phyloP scores from a whole-genome alignment of 176 grass and related monocot species.

The Bonia amplexicaulis region DNA sequence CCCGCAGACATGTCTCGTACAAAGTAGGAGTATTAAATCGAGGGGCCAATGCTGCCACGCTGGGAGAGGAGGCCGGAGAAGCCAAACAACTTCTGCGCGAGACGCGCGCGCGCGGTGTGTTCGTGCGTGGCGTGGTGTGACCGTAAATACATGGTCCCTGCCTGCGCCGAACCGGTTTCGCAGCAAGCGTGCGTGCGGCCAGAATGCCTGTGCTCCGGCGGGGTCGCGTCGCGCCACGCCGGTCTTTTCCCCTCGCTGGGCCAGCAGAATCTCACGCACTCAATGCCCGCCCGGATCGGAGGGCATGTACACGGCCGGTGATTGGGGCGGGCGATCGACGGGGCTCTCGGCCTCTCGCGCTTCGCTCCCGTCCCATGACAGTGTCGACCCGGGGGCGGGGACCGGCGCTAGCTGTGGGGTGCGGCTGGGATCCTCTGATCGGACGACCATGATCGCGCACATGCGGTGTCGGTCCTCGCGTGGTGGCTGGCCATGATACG shows the following conservation, averaged over 20 bases:
- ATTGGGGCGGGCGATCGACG: slow-evolving; percentile 10
- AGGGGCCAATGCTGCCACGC: not conserved
- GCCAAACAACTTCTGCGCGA: not conserved
- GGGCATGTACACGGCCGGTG: slow-evolving; percentile 2
- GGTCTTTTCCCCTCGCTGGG: not conserved
- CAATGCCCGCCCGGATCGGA: slow-evolving; percentile 17
- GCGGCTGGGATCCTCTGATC: slow-evolving; percentile 27
- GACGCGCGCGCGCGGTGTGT: not conserved
- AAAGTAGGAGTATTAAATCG: not conserved
- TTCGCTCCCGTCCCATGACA: not conserved
- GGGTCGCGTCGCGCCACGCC: not conserved
- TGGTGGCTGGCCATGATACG: not conserved
- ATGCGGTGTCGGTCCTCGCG: slow-evolving; percentile 14
- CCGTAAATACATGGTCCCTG: not conserved
- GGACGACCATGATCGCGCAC: slow-evolving; percentile 35
- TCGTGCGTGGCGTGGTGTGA: not conserved
- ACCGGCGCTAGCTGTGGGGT: not conserved
- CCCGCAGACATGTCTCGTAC: not conserved
- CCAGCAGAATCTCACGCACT: slow-evolving; percentile 9
- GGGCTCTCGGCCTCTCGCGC: not conserved
- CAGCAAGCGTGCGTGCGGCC: not conserved
- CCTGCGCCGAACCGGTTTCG: not conserved
- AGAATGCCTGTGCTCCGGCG: not conserved
- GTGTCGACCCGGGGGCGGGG: slow-evolving; percentile 9
- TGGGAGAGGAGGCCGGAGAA: not conserved